These are phyloP conservation scores for Ceratobasidium sp. DNA, from an alignment of 1,284 basidiomycete genomes.

Conservation along the genomic window DNA sequence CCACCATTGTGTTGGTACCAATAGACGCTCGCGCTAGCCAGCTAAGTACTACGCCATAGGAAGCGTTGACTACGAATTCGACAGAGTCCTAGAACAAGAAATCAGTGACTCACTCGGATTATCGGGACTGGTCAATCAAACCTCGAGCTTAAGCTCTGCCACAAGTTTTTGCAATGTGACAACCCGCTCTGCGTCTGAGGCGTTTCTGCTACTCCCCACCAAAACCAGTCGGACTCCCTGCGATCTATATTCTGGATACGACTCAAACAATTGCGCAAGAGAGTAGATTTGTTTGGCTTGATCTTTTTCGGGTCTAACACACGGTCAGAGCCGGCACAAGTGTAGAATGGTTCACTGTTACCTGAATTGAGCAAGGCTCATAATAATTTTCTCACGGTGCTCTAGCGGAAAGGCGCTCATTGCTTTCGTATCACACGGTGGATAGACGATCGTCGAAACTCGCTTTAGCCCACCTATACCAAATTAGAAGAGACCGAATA, in stretches of 20 bases:
- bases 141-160: slow-evolving; percentile 69
- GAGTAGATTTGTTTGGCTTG: slow-evolving; percentile 82
- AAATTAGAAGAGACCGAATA: not conserved
- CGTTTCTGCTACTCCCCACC: slow-evolving; percentile 85
- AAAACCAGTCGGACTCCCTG: slow-evolving; percentile 66
- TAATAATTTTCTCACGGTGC: slow-evolving; percentile 67
- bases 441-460: slow-evolving; percentile 70
- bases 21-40: slow-evolving; percentile 79
- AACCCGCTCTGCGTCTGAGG: slow-evolving; percentile 76
- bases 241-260: slow-evolving; percentile 64
- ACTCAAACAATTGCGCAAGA: slow-evolving; percentile 66
- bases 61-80: slow-evolving; percentile 84
- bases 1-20: slow-evolving; percentile 96
- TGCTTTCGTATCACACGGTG: slow-evolving; percentile 87
- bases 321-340: not conserved
- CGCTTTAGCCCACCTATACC: not conserved
- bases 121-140: slow-evolving; percentile 48
- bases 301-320: slow-evolving; percentile 90
- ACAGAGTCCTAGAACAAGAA: slow-evolving; percentile 63
- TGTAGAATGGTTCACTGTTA: slow-evolving; percentile 48
- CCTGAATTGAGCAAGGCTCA: slow-evolving; percentile 94
- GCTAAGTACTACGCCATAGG: slow-evolving; percentile 72
- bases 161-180: slow-evolving; percentile 66
- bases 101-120: slow-evolving; percentile 12
- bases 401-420: slow-evolving; percentile 71